Base-by-base conservation (phyloP, 2,329 filamentous ascomycete species). In the Fusarium buharicum region DNA sequence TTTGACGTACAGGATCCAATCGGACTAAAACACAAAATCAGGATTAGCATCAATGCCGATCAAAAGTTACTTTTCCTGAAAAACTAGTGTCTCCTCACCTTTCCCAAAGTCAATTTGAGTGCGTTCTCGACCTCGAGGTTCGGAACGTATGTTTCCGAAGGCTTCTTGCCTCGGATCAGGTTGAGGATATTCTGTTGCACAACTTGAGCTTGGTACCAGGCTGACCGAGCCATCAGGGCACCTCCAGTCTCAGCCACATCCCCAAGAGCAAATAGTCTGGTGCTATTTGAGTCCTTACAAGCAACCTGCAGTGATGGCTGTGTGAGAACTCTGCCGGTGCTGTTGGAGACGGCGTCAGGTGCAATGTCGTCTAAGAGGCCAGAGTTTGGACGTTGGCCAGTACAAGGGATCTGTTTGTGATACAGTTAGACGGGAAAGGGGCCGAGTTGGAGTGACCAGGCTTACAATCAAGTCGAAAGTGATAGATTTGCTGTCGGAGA, bases 341-440 rank as follows among this genome's bases (percentile, higher is more conserved):
- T 22, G 13, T 50, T 36, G 9, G 30, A 43, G 6, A 59, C 47
- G 11, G 33, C 46, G 6, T 33, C 17, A 16, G 50, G 50, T 6
- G 33, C 18, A 7, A 45, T 16, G 7, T 22, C 12, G 5, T 18
- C 3, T 1, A 59, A 13, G 6, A 59, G 8, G 2, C 16, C 34
- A 0, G 55, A 50, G 30, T 55, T 54, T 10, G 55, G 55, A 4
- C 38, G 40, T 6, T 49, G 50, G 10, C 55, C 50, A 8, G 55
- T 59, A 8, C 55, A 59, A 4, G 34, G 44, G 20, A 59, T 49
- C 55, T 59, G 6, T n/a, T n/a, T 36, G 9, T 17, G 9, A 36
- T 12, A 36, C n/a, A 11, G 13, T 36, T 36, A 36, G 33, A 36
- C n/a, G 33, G 17, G 7, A 5, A 7, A 17, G 4, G 6, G 4